Percentiles rank a stretch among this genome's conserved stretches.
Evolutionary conservation across 1,139 yeast genomes (phyloP).

Genomic region (Pichia terricola): DNA sequence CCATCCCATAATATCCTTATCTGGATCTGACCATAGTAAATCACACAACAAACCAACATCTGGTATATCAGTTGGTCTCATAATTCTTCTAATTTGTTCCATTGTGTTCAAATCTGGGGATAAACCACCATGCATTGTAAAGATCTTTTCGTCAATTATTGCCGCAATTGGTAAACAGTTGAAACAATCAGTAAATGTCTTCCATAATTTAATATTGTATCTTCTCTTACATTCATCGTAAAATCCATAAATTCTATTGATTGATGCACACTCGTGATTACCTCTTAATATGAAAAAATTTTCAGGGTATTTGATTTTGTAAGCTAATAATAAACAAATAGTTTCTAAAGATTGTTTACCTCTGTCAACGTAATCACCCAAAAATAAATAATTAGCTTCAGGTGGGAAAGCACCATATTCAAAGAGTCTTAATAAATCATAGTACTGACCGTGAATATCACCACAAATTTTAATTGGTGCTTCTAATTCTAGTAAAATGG

Average conservation of each 20-base stretch:
- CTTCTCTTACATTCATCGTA: constrained; percentile 84
- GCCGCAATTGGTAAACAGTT: constrained; percentile 84
- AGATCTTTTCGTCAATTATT: constrained; percentile 71
- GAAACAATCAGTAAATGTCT: constrained; percentile 68
- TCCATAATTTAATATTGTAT: constrained; percentile 58
- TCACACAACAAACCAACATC: constrained; percentile 76
- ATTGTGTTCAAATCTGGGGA: constrained; percentile 64
- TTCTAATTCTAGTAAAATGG: constrained; percentile 62
- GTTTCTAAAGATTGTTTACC: constrained; percentile 81
- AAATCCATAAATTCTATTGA: constrained; percentile 78
- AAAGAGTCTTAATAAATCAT: constrained; percentile 64
- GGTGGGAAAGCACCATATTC: constrained; percentile 78
- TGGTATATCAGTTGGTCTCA: constrained; percentile 82
- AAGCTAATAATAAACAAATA: constrained; percentile 57
- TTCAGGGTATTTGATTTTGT: constrained; percentile 74
- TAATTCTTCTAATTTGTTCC: constrained; percentile 58
- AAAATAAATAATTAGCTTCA: constrained; percentile 62
- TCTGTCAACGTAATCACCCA: constrained; percentile 83
- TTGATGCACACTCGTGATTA: constrained; percentile 77
- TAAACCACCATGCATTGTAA: constrained; percentile 85
- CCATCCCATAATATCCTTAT: constrained; percentile 48
- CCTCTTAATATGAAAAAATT: constrained; percentile 78
- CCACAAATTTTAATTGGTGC: constrained; percentile 86
- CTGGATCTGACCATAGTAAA: constrained; percentile 81
- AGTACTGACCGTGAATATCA: constrained; percentile 79